These are phyloP conservation scores for Pythium monospermum DNA, from an alignment of 352 stramenopile species.

Conservation along the genomic window DNA sequence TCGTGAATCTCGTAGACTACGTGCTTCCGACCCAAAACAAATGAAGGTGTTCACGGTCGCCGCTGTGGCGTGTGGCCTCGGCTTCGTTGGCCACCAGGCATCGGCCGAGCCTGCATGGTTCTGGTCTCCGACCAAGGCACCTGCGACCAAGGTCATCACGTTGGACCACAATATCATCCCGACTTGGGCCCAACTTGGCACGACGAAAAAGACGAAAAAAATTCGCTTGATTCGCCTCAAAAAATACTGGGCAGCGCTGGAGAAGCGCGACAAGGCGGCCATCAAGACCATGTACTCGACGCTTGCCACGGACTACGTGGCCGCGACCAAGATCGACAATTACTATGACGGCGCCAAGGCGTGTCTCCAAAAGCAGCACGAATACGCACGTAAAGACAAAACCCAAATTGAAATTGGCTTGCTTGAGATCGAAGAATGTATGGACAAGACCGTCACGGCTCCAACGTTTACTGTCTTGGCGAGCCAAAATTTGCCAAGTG, in stretches of 20 bases:
- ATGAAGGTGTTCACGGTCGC: too few relatives aligned
- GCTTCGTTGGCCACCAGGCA: too few relatives aligned
- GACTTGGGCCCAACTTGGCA: conserved; percentile 3
- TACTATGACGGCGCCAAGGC: conserved; percentile 9
- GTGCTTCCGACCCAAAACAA: too few relatives aligned
- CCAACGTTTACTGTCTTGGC: neutral
- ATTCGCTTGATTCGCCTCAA: conserved; percentile 1
- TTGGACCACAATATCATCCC: conserved; percentile 8
- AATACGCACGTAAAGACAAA: neutral
- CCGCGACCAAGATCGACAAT: neutral
- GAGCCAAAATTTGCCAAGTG: neutral
- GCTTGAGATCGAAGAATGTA: neutral
- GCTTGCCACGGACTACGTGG: neutral
- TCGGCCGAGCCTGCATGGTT: too few relatives aligned
- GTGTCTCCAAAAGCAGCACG: conserved; percentile 8
- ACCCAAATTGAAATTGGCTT: neutral
- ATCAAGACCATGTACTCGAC: conserved; percentile 4
- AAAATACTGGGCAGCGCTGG: neutral
- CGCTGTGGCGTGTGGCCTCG: too few relatives aligned
- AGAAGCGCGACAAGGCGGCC: conserved; percentile 7
- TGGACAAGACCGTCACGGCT: neutral
- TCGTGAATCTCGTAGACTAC: too few relatives aligned
- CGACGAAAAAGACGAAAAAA: neutral
- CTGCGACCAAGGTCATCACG: conserved; percentile 5
- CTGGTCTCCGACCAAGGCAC: neutral